Percentiles rank a stretch among this genome's conserved stretches.
phyloP scores from a whole-genome alignment of 2,329 filamentous ascomycete genomes.

The Monosporascus ibericus region DNA sequence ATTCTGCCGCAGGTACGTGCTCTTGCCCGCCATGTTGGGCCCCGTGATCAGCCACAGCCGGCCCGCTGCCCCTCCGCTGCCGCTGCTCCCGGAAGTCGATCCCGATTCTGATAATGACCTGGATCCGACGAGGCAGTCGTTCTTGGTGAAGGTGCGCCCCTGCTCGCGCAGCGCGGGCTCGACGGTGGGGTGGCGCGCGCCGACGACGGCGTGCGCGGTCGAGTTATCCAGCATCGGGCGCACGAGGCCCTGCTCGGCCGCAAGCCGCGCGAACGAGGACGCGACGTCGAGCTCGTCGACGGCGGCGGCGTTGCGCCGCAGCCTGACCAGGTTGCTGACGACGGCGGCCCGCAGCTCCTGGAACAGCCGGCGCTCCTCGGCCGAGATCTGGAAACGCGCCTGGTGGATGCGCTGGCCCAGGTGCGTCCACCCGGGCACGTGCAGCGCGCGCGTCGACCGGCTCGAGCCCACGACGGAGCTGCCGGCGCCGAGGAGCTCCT shows the following conservation, averaged over 20 bases:
- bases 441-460: slow-evolving; percentile 79
- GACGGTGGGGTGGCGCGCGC: slow-evolving; percentile 87
- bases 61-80: slow-evolving; percentile 43
- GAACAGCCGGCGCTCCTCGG: slow-evolving; percentile 80
- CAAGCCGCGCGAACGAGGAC: slow-evolving; percentile 76
- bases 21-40: slow-evolving; percentile 99
- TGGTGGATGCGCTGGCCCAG: slow-evolving; percentile 78
- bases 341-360: slow-evolving; percentile 67
- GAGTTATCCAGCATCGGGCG: slow-evolving; percentile 64
- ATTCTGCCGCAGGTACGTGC: slow-evolving; percentile 92
- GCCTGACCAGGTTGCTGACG: slow-evolving; percentile 73
- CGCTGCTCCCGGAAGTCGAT: not conserved
- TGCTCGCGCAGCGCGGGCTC: slow-evolving; percentile 74
- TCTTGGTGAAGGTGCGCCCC: slow-evolving; percentile 75
- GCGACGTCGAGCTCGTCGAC: slow-evolving; percentile 91
- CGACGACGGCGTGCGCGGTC: slow-evolving; percentile 63
- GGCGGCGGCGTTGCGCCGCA: slow-evolving; percentile 84
- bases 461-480: slow-evolving; percentile 60
- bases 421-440: slow-evolving; percentile 75
- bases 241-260: slow-evolving; percentile 65
- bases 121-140: slow-evolving; percentile 78
- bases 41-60: slow-evolving; percentile 64
- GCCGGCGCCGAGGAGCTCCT: slow-evolving; percentile 8
- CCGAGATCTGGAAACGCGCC: slow-evolving; percentile 67
- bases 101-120: slow-evolving; percentile 29